Percentiles rank a stretch among this genome's conserved stretches.
Evolutionary conservation across 2,329 filamentous ascomycete species (phyloP).

Genomic region (Esteya vermicola): DNA sequence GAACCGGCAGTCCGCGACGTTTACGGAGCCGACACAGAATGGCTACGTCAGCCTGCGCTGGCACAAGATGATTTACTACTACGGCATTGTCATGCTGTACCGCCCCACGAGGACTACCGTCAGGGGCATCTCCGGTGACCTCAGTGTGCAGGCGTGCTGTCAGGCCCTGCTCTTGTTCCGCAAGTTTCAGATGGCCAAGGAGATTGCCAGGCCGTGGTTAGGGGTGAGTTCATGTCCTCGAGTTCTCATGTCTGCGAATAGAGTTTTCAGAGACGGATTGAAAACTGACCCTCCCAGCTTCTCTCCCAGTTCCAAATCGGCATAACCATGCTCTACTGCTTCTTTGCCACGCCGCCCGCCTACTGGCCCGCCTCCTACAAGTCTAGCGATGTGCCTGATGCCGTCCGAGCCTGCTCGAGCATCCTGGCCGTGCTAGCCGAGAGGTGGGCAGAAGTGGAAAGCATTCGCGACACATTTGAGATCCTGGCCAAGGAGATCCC

Average conservation of each 20-base stretch:
- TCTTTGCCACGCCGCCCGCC: slow-evolving; percentile 19
- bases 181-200: slow-evolving; percentile 15
- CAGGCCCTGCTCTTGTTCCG: slow-evolving; percentile 17
- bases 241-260: background rate
- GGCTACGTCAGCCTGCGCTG: slow-evolving; percentile 12
- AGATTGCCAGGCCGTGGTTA: slow-evolving; percentile 15
- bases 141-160: slow-evolving; percentile 14
- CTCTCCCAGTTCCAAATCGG: slow-evolving; percentile 20
- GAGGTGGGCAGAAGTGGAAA: slow-evolving; percentile 20
- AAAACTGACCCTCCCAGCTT: slow-evolving; percentile 6
- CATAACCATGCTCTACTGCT: slow-evolving; percentile 21
- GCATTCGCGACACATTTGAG: slow-evolving; percentile 20
- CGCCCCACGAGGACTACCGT: slow-evolving; percentile 13
- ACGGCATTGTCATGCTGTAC: slow-evolving; percentile 15
- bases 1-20: slow-evolving; percentile 10
- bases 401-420: slow-evolving; percentile 20
- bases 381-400: slow-evolving; percentile 17
- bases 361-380: slow-evolving; percentile 16
- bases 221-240: slow-evolving; percentile 4
- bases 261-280: too few species aligned
- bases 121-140: slow-evolving; percentile 13
- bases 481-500: slow-evolving; percentile 15
- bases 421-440: slow-evolving; percentile 21
- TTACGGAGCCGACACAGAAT: slow-evolving; percentile 11
- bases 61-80: slow-evolving; percentile 18